These are phyloP conservation scores for Citrus australasica DNA, from an alignment of 345 rosid species.

Conservation along the genomic window DNA sequence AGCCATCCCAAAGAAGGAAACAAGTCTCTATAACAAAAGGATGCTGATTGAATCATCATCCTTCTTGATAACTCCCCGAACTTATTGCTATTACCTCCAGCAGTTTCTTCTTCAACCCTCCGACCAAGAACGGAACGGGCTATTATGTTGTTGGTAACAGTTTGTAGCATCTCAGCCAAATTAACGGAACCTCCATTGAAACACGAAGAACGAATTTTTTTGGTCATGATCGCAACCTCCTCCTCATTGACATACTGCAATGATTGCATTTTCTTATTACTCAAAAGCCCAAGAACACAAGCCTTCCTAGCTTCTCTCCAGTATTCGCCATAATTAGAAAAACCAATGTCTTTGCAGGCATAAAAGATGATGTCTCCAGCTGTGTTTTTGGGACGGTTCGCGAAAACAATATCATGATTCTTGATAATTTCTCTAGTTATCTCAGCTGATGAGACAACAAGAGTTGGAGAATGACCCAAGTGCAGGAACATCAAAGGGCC, in stretches of 20 bases:
- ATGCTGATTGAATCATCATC: not conserved
- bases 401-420: constrained; percentile 17
- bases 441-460: constrained; percentile 24
- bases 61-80: constrained; percentile 10
- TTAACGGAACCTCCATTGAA: not conserved
- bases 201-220: constrained; percentile 3
- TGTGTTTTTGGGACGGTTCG: constrained; percentile 6
- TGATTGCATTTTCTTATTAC: constrained; percentile 4
- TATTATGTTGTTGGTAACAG: constrained; percentile 6
- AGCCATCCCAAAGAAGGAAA: constrained; percentile 20
- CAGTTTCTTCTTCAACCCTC: constrained; percentile 12
- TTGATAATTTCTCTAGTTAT: constrained; percentile 14
- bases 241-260: constrained; percentile 22
- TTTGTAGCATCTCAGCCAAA: constrained; percentile 5
- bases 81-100: not conserved
- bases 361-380: constrained; percentile 6
- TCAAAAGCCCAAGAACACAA: no score
- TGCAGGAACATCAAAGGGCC: constrained; percentile 22
- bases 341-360: constrained; percentile 2
- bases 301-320: constrained; percentile 7
- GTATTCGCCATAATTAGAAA: constrained; percentile 20
- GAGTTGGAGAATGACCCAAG: constrained; percentile 14
- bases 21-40: constrained; percentile 15
- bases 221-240: constrained; percentile 13
- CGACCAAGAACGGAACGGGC: constrained; percentile 18